A percentile compares a stretch with the other conserved stretches of the same genome.
These are phyloP conservation scores for Urtica urens DNA, from an alignment of 306 rosid species.

Conservation along the genomic window DNA sequence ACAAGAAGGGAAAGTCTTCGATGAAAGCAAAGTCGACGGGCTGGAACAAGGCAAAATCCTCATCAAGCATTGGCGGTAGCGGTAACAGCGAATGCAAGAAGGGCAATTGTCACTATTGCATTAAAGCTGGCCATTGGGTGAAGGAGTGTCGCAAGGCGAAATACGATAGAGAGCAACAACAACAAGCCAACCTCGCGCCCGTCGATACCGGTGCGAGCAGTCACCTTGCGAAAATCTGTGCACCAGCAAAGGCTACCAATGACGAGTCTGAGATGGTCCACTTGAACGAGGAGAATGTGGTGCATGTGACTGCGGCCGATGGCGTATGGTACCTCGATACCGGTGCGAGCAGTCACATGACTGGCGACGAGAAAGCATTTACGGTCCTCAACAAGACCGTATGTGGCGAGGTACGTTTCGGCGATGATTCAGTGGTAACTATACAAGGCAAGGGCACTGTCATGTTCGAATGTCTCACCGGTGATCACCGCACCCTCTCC, in stretches of 20 bases:
- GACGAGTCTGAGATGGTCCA: background rate
- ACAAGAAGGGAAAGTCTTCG: background rate
- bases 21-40: background rate
- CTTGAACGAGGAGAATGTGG: background rate
- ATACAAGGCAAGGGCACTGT: background rate
- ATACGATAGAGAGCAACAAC: too few relatives aligned
- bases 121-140: too few relatives aligned
- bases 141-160: too few relatives aligned
- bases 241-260: background rate
- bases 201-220: too few relatives aligned
- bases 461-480: too few relatives aligned
- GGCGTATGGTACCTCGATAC: background rate
- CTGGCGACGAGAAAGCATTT: background rate
- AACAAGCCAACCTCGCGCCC: background rate
- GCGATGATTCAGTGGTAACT: background rate
- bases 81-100: background rate
- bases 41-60: background rate
- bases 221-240: background rate
- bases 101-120: background rate
- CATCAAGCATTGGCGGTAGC: background rate
- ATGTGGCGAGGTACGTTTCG: background rate
- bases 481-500: background rate
- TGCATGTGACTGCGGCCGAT: background rate
- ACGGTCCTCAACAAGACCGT: background rate
- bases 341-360: background rate